Base-by-base conservation (phyloP, 768 basidiomycete species). In the Serendipita indica region DNA sequence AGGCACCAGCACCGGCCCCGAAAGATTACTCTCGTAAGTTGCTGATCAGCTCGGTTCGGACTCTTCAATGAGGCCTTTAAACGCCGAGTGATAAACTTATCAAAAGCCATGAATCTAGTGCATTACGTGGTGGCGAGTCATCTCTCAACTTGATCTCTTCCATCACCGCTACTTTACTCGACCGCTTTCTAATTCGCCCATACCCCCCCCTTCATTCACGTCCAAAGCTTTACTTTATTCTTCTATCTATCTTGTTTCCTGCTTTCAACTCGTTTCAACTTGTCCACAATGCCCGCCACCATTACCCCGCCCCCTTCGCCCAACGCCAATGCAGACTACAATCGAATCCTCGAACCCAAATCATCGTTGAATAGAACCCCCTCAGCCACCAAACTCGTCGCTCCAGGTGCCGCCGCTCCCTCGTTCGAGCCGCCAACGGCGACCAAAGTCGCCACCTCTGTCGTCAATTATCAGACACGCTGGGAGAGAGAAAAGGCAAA, bases 401-500 rank as follows among this genome's bases (percentile, higher is more conserved):
- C 5, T 43, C 16, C 5, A 25, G 5, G 6, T 25, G 6, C 18
- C 41, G 16, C 7, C 27, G 16, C 1, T 43, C 7, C 5, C 7
- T 7, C 16, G 5, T 7, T 30, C 7, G 16, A 54, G 4, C 49
- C 49, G 12, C 49, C 49, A 25, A 54, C 7, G 22, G 16, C 22
- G 30, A 32, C 20, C 4, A 54, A 4, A 30, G 30, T 27, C 16
- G 10, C 49, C 12, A 54, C 49, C 30, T 28, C 12, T 54, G n/a
- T 27, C 10, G 20, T 28, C 49, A 16, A 54, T 28, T 46, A 56
- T 46, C 57, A 63, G 39, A 89, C 87, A 62, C 86, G 87, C 68
- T 90, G 87, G 88, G 82, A 80, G 64, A 88, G 83, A 69, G 89
- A 91, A 74, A 85, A 82, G 69, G 88, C 84, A 57, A 84, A 86